phyloP scores from a whole-genome alignment of 129 eudicot genomes.

The Artemisia tridentata region DNA sequence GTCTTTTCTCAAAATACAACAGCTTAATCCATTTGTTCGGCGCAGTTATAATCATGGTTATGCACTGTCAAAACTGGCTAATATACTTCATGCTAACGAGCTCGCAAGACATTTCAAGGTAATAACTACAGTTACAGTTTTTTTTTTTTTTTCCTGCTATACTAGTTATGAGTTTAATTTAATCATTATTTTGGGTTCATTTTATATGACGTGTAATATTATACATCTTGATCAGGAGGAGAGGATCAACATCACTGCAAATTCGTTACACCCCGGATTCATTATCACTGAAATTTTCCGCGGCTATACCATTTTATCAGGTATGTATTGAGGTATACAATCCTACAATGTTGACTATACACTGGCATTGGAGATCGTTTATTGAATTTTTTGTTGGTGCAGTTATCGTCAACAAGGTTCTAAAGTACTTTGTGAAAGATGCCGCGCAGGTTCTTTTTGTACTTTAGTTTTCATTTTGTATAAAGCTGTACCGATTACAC shows the following conservation, averaged over 20 bases:
- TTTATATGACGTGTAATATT: background rate
- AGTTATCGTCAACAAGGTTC: slow-evolving; percentile 21
- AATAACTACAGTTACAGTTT: background rate
- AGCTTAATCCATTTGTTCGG: background rate
- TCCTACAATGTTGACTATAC: slow-evolving; percentile 10
- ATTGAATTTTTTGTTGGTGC: slow-evolving; percentile 1
- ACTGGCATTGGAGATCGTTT: slow-evolving; percentile 7
- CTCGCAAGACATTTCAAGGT: slow-evolving; percentile 41
- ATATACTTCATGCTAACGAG: slow-evolving; percentile 41
- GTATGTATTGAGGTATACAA: slow-evolving; percentile 1
- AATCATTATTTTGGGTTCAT: background rate
- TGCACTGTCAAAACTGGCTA: slow-evolving; percentile 34
- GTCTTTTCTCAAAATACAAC: background rate
- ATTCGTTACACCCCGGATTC: slow-evolving; percentile 37
- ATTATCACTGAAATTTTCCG: slow-evolving; percentile 26
- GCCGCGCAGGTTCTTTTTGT: slow-evolving; percentile 27
- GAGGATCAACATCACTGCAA: slow-evolving; percentile 25
- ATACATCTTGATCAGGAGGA: slow-evolving; percentile 23
- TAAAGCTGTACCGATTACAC: background rate
- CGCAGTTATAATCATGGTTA: slow-evolving; percentile 22
- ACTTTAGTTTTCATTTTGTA: background rate
- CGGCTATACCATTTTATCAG: slow-evolving; percentile 12
- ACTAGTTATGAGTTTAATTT: slow-evolving; percentile 9
- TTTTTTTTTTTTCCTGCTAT: background rate
- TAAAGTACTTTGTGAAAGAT: slow-evolving; percentile 26